Evolutionary conservation across 352 stramenopile genomes (phyloP), one percentile per base, ranked within the genome.

Genomic region (Halophytophthora polymorphica): DNA sequence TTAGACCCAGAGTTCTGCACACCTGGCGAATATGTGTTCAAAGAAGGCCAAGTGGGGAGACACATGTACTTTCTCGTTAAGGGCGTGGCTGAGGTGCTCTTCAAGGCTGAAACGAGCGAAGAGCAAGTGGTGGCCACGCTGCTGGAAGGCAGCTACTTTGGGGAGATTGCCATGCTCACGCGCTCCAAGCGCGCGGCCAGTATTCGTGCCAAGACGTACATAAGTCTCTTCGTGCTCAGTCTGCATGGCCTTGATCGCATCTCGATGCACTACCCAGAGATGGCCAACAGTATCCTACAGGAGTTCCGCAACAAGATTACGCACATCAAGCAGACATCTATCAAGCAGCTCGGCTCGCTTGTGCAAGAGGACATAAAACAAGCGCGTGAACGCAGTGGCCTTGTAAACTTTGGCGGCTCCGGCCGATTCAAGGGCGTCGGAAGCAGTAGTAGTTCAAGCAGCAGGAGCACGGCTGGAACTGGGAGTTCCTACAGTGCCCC

Each of bases 11-110:
- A 92, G 50, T 92, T 87, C 50, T 92, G 79, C 38, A 90, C 82
- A 0, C 79, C 82, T 2, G 73, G 76, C 1, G 79, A 92, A 49
- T 92, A 83, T 44, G 77, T 92, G 2, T 92, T 92, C 64, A 88
- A 92, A 43, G 79, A 92, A 71, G 82, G 82, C 6, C 75, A 89
- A 48, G 61, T 90, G 0, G 82, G 82, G 11, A 69, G 82, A 2
- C 79, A 92, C 65, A 92, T 92, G 82, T 92, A 92, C 45, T 92
- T 92, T 51, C 63, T 92, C 7, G 75, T 90, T 41, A 89, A 88
- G 43, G 82, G 82, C 10, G 60, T 69, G 6, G 82, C 79, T 12
- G 82, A 90, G 47, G 74, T 92, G 8, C 50, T 92, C 0, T 88
- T 89, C 48, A 66, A 87, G 36, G 82, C 75, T 0, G 70, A 66